Base-by-base conservation (phyloP, 192 early-diverging fungal genomes). In the Borealophlyctis nickersoniae region DNA sequence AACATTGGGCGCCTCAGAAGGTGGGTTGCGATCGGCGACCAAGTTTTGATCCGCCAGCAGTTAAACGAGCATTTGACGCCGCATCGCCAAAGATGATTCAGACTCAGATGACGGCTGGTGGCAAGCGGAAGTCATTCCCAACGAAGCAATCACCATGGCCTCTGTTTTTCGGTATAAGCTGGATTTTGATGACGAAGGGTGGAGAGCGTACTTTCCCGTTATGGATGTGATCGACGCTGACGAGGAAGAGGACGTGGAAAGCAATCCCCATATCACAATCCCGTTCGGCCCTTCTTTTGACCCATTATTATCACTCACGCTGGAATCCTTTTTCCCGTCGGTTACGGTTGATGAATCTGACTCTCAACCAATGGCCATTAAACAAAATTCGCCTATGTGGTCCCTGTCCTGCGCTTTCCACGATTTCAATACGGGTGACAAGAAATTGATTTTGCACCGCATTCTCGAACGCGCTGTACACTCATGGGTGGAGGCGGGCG, bases 211-310 rank as follows among this genome's bases (percentile, higher is more conserved):
- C 9, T 30, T 22, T 55, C 60, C 24, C 23, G 19, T 19, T 29
- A 34, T 54, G 36, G 2, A 29, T 11, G 32, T 30, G 16, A 52
- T 14, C 35, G 66, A 66, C n/a, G 27, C 51, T 4, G 27, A 19
- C 0, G 60, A 56, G 16, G 50, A 24, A 28, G 67, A 57, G n/a
- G 60, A 60, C 19, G 36, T 48, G 28, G n/a, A 36, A 34, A 54
- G 27, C 9, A 24, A 53, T 16, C 54, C 56, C 16, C 22, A 59
- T 19, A 59, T 60, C 19, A 4, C 32, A 16, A 16, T 76, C 14
- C 70, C 74, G 23, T 62, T 67, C 36, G 74, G 74, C 2, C 62
- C 69, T 27, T 19, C 59, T 7, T 13, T 52, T n/a, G 61, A 76
- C 56, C 74, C 74, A 29, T 14, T 76, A 4, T 22, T 35, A 11